Evolutionary conservation across 345 rosid species (phyloP).

Genomic region (Eucalyptus cloeziana): DNA sequence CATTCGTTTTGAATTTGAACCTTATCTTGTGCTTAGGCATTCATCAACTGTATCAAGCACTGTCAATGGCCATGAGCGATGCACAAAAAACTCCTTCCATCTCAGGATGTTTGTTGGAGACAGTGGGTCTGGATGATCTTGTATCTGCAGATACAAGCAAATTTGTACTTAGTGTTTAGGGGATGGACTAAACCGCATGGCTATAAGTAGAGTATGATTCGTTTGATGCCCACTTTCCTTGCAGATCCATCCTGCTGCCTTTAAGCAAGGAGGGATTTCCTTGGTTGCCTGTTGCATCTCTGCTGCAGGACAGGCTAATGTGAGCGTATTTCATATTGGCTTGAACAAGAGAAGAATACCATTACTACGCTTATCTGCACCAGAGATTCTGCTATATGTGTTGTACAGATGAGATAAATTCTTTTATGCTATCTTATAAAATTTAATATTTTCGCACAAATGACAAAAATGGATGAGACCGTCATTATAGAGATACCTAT

Average conservation of each 20-base stretch:
- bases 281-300: constrained; percentile 78
- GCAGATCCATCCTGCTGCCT: constrained; percentile 79
- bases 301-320: constrained; percentile 76
- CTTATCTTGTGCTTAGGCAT: constrained; percentile 56
- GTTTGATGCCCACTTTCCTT: neutral
- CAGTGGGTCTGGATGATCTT: constrained; percentile 70
- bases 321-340: constrained; percentile 13
- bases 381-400: neutral
- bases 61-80: constrained; percentile 57
- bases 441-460: neutral
- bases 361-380: neutral
- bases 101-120: constrained; percentile 81
- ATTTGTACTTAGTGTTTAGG: neutral
- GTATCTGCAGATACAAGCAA: constrained; percentile 50
- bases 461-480: neutral
- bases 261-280: constrained; percentile 69
- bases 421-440: neutral
- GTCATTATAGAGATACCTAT: neutral
- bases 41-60: constrained; percentile 57
- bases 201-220: neutral
- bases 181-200: neutral
- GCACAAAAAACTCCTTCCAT: constrained; percentile 63
- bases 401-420: neutral
- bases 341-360: neutral
- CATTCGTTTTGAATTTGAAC: constrained; percentile 36